Base-by-base conservation (phyloP, 257 asterid genomes). In the Plantago elongata region DNA sequence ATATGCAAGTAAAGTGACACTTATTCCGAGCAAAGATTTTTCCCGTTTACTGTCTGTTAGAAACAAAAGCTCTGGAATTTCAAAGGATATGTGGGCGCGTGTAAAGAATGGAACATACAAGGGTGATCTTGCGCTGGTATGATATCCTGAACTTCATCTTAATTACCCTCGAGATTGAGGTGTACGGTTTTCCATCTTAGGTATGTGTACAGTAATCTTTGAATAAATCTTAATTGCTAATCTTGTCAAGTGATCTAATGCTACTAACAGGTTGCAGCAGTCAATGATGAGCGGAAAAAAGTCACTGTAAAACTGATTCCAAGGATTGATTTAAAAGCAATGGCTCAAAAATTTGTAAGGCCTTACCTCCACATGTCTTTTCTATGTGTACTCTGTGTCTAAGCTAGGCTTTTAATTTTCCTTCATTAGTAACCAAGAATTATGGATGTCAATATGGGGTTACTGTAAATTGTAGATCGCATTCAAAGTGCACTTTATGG, bases 261-360 rank as follows among this genome's bases (percentile, higher is more conserved):
- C 61, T 57, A 8, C 70, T 45, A 74, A 37, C 69, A 93, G 99
- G 92, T 93, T 72, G 90, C 71, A 55, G 80, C 87, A 38, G 83
- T 89, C 74, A 83, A 82, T 72, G 73, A 85, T 43, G 59, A 3
- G 3, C 78, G 84, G 73, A 87, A 82, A 81, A 89, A 89, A 78
- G 95, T 78, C 55, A 87, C 96, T 0, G 86, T 82, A 63, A 87
- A 87, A 76, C 81, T 93, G 80, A 71, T 93, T 72, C 99, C 99
- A 40, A 79, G 99, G 78, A 82, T 93, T 46, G 96, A 93, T 75
- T 73, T 93, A 62, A 86, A 79, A 74, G 89, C 97, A 51, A 57
- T 93, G 84, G 99, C 99, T n/a, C 90, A 73, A 67, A 93, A 93
- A 85, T 74, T 87, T 79, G 97, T 93, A 82, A 83, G 84, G 54